phyloP scores from a whole-genome alignment of 192 early-diverging fungal species.

The Diversispora epigaea region DNA sequence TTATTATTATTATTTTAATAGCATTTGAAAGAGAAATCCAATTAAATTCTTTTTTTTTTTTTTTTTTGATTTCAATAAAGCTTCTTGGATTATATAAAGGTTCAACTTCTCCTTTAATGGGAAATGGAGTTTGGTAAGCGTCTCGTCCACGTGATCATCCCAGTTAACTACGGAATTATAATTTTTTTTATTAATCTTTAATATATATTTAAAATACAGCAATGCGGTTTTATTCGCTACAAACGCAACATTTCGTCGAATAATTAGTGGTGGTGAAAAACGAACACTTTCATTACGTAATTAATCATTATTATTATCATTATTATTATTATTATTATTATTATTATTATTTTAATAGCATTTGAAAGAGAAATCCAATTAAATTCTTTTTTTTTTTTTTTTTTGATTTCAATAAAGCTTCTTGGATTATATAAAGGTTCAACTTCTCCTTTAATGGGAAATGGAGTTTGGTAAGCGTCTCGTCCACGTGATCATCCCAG shows the following conservation, averaged over 20 bases:
- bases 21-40: too few relatives aligned
- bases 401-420: conserved; percentile 39
- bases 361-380: too few relatives aligned
- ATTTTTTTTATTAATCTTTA: background rate
- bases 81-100: conserved; percentile 68
- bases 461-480: conserved; percentile 65
- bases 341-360: too few relatives aligned
- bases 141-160: background rate
- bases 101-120: conserved; percentile 65
- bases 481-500: background rate
- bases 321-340: too few relatives aligned
- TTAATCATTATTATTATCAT: background rate
- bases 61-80: conserved; percentile 38
- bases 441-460: conserved; percentile 66
- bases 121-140: conserved; percentile 69
- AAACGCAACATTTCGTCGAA: conserved; percentile 60
- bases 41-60: background rate
- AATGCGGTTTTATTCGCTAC: conserved; percentile 71
- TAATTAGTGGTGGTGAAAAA: conserved; percentile 51
- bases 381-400: background rate
- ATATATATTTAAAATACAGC: conserved; percentile 33
- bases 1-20: too few relatives aligned
- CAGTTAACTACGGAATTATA: background rate
- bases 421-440: conserved; percentile 70
- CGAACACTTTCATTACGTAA: conserved; percentile 52